Percentiles rank a stretch among this genome's conserved stretches.
phyloP scores from a whole-genome alignment of 257 asterid genomes.

The Gentiana dahurica region DNA sequence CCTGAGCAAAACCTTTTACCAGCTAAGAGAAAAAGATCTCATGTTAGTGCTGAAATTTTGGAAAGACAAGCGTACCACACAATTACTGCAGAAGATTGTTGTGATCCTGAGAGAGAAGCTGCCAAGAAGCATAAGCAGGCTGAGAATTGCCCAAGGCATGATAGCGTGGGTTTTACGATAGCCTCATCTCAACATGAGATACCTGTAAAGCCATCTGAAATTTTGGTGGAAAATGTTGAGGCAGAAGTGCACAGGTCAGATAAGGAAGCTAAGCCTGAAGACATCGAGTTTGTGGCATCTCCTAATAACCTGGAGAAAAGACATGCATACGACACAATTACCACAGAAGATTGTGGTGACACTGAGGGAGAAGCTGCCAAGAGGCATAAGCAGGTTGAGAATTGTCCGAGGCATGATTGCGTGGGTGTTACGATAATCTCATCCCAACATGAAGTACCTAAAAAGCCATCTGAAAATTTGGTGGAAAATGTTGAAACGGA shows the following conservation, averaged over 20 bases:
- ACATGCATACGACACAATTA: conserved; percentile 10
- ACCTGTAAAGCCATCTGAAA: conserved; percentile 11
- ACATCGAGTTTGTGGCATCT: conserved; percentile 7
- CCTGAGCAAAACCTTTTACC: conserved; percentile 21
- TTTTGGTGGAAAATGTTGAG: conserved; percentile 8
- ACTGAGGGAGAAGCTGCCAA: conserved; percentile 18
- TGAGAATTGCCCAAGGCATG: conserved; percentile 5
- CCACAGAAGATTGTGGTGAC: conserved; percentile 13
- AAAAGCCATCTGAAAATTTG: conserved; percentile 11
- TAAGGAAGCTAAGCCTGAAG: conserved; percentile 15
- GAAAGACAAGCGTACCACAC: conserved; percentile 12
- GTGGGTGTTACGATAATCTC: conserved; percentile 11
- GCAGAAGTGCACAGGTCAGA: conserved; percentile 17
- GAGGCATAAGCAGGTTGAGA: conserved; percentile 31
- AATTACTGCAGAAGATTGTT: conserved; percentile 13
- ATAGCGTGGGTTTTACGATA: conserved; percentile 10
- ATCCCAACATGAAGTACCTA: conserved; percentile 3
- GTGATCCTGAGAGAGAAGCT: conserved; percentile 18
- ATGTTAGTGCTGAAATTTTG: conserved; percentile 12
- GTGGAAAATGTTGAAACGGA: conserved; percentile 12
- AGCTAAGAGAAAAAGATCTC: conserved; percentile 23
- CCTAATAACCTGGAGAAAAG: conserved; percentile 11
- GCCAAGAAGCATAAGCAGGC: conserved; percentile 36
- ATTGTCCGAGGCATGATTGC: conserved; percentile 6
- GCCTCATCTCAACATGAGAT: conserved; percentile 3